These are phyloP conservation scores for Blastomyces emzantsi DNA, from an alignment of 2,329 filamentous ascomycete species.

Conservation along the genomic window DNA sequence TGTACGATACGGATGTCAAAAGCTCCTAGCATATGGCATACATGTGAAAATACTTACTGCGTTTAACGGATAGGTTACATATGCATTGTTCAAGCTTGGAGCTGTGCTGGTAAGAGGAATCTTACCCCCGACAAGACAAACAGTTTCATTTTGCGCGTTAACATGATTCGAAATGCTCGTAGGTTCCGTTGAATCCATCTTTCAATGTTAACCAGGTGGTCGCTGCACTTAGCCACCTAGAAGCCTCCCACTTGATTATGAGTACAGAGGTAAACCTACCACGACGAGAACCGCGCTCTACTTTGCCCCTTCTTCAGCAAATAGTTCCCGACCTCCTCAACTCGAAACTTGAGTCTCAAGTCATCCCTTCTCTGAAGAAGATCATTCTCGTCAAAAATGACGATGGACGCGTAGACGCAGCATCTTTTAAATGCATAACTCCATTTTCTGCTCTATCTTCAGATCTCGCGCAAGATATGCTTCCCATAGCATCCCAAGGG, in stretches of 20 bases:
- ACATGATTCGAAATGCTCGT: neutral
- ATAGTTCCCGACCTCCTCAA: conserved; percentile 43
- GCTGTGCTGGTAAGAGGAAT: conserved; percentile 58
- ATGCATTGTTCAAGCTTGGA: conserved; percentile 90
- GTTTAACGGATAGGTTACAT: conserved; percentile 47
- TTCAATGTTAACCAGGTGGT: conserved; percentile 75
- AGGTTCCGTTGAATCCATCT: conserved; percentile 82
- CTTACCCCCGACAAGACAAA: too few species aligned
- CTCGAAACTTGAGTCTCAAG: conserved; percentile 42
- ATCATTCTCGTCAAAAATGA: conserved; percentile 77
- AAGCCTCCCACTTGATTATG: conserved; percentile 65
- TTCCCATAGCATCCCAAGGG: conserved; percentile 38
- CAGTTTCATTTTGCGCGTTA: neutral
- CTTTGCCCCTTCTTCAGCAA: conserved; percentile 48
- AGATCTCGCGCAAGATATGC: conserved; percentile 33
- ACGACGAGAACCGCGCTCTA: conserved; percentile 51
- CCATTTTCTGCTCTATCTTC: conserved; percentile 41
- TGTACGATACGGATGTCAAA: conserved; percentile 36
- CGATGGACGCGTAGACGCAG: conserved; percentile 42
- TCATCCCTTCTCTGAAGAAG: conserved; percentile 59
- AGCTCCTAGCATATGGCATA: neutral
- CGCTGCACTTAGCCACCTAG: conserved; percentile 68
- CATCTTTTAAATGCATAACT: conserved; percentile 36
- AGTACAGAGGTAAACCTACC: conserved; percentile 81
- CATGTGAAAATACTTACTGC: neutral